Evolutionary conservation across 2,329 filamentous ascomycete genomes (phyloP), one percentile per base, ranked within the genome.

Genomic region (Diaporthe sp.): DNA sequence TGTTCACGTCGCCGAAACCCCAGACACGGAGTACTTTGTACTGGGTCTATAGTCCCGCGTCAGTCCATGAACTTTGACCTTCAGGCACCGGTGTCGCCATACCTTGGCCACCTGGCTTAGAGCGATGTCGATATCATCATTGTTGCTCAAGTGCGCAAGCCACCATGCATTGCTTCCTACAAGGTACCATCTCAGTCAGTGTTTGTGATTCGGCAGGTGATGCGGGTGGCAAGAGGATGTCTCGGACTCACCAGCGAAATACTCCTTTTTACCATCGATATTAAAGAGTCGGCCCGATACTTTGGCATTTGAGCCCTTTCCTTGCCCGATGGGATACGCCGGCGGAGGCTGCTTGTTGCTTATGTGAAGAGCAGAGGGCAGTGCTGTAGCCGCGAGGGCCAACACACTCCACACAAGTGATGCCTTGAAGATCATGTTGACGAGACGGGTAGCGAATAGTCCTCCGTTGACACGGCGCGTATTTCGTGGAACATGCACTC

Each of bases 1-100:
- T 77, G 6, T 83, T 90, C 19, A 90, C 88, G 77, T 91, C 89
- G 82, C 91, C 91, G 84, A 92, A 92, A 5, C 90, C 89, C 90
- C 90, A 92, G 64, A 91, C 85, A 22, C 91, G 86, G 45, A 92
- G 83, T 75, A 92, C 88, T 79, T 89, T 90, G 75, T 88, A 86
- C 0, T 89, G 89, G 3, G 89, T 87, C 42, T 82, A 77, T 9
- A 12, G 4, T 47, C 67, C 83, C 79, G 22, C 91, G 79, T 22
- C 8, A n/a, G 47, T 71, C 28, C 70, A 33, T n/a, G 8, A 28
- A 19, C 25, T 35, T 25, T n/a, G 30, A 6, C 12, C 8, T 10
- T 40, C 47, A 52, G 28, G 3, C 3, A 33, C 9, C 17, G 28
- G 3, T 9, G 7, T 19, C 15, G 30, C 30, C 40, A 2, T 13